These are phyloP conservation scores for Trametes cubensis DNA, from an alignment of 768 basidiomycete genomes.

Conservation along the genomic window DNA sequence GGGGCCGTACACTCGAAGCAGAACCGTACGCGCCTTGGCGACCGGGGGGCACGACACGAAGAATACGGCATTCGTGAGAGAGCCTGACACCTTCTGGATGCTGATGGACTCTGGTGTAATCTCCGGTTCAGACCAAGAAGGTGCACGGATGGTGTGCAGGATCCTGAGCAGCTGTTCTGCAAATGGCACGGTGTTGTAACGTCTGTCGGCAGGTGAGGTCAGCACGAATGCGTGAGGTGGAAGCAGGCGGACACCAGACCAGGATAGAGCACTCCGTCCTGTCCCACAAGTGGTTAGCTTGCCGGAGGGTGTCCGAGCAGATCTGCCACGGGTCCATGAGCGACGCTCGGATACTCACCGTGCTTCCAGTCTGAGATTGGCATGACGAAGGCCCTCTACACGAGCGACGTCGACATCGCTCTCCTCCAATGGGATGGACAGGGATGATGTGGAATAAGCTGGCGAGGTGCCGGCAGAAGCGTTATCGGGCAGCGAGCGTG, in stretches of 20 bases:
- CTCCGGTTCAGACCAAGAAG: slow-evolving; percentile 56
- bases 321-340: slow-evolving; percentile 4
- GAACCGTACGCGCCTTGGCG: slow-evolving; percentile 59
- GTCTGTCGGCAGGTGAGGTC: slow-evolving; percentile 44
- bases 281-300: slow-evolving; percentile 28
- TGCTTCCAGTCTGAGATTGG: slow-evolving; percentile 57
- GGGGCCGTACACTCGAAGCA: slow-evolving; percentile 91
- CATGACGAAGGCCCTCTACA: slow-evolving; percentile 65
- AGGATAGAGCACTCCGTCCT: slow-evolving; percentile 30
- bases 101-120: slow-evolving; percentile 53
- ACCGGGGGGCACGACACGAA: slow-evolving; percentile 79
- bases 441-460: slow-evolving; percentile 32
- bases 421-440: slow-evolving; percentile 42
- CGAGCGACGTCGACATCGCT: slow-evolving; percentile 46
- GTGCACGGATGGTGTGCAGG: slow-evolving; percentile 55
- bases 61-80: slow-evolving; percentile 94
- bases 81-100: slow-evolving; percentile 85
- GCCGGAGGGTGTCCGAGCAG: slow-evolving; percentile 29
- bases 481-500: slow-evolving; percentile 22
- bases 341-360: slow-evolving; percentile 57
- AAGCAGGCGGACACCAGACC: slow-evolving; percentile 44
- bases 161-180: slow-evolving; percentile 56
- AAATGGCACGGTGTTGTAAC: slow-evolving; percentile 64
- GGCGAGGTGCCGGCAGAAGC: slow-evolving; percentile 31
- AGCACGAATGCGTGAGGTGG: slow-evolving; percentile 32